Evolutionary conservation across 1,139 yeast species (phyloP).

Genomic region (Geotrichum siamense): DNA sequence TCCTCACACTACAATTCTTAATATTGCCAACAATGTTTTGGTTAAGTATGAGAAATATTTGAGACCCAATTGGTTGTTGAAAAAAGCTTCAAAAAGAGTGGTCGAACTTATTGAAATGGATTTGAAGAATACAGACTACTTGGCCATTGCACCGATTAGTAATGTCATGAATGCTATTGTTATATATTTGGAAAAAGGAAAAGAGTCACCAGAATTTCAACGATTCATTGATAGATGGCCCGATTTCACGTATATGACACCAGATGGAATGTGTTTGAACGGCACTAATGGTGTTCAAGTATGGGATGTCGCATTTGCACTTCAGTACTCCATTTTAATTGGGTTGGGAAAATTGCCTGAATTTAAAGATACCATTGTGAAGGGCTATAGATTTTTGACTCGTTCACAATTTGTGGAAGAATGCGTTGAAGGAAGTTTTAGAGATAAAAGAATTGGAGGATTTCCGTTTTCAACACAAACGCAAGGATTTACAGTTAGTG

Average conservation of each 20-base stretch:
- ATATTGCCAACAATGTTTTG: slow-evolving; percentile 55
- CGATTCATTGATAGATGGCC: slow-evolving; percentile 54
- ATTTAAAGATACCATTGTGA: slow-evolving; percentile 54
- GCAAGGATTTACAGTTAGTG: slow-evolving; percentile 95
- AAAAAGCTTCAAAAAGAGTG: slow-evolving; percentile 46
- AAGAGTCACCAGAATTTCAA: slow-evolving; percentile 53
- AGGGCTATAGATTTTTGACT: slow-evolving; percentile 64
- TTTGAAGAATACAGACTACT: slow-evolving; percentile 64
- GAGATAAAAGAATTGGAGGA: slow-evolving; percentile 85
- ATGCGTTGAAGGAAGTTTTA: slow-evolving; percentile 66
- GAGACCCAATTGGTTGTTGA: slow-evolving; percentile 68
- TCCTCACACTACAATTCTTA: slow-evolving; percentile 71
- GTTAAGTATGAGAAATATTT: slow-evolving; percentile 58
- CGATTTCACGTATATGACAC: slow-evolving; percentile 77
- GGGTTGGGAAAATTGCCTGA: slow-evolving; percentile 69
- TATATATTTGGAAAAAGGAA: slow-evolving; percentile 61
- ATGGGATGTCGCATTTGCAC: slow-evolving; percentile 91
- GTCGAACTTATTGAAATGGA: slow-evolving; percentile 69
- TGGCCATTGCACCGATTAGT: slow-evolving; percentile 92
- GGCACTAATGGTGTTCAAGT: slow-evolving; percentile 98
- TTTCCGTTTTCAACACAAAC: slow-evolving; percentile 96
- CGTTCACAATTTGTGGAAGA: slow-evolving; percentile 81
- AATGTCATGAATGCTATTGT: slow-evolving; percentile 79
- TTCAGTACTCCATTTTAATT: slow-evolving; percentile 75
- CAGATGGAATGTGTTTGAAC: slow-evolving; percentile 87